A percentile compares a stretch with the other conserved stretches of the same genome.
Evolutionary conservation across 306 rosid species (phyloP).

Genomic region (Castanea sativa): DNA sequence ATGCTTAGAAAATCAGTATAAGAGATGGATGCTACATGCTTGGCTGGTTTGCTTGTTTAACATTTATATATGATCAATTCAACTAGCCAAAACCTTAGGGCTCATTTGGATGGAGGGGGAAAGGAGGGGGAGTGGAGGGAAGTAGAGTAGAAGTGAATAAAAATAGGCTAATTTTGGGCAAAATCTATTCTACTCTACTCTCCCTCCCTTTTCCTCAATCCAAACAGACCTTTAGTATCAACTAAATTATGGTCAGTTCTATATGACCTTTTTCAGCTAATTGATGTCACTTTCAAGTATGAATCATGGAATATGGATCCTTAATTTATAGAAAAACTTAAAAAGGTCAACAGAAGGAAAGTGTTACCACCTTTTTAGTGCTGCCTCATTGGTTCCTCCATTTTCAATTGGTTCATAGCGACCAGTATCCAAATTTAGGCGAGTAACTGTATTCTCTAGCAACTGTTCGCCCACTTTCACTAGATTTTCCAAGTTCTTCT

Average conservation of each 20-base stretch:
- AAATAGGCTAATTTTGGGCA: too few species aligned
- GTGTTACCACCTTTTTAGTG: constrained; percentile 39
- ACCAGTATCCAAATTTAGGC: constrained; percentile 43
- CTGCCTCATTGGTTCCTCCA: constrained; percentile 46
- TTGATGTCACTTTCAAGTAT: too few species aligned
- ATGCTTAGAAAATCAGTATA: not conserved
- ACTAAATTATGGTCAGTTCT: too few species aligned
- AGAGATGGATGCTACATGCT: not conserved
- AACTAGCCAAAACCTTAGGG: too few species aligned
- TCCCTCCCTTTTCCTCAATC: too few species aligned
- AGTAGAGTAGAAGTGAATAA: too few species aligned
- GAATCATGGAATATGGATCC: too few species aligned
- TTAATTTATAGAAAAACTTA: not conserved
- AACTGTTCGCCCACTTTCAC: constrained; percentile 33
- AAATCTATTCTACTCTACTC: too few species aligned
- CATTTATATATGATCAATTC: not conserved
- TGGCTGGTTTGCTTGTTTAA: not conserved
- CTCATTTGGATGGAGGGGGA: too few species aligned
- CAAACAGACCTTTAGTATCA: too few species aligned
- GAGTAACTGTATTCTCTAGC: constrained; percentile 33
- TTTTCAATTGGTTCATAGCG: constrained; percentile 28
- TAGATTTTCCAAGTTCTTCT: constrained; percentile 39
- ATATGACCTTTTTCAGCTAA: too few species aligned
- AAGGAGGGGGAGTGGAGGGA: too few species aligned
- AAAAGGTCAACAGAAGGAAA: not conserved